A percentile compares a stretch with the other conserved stretches of the same genome.
Evolutionary conservation across 371 early-diverging fungal genomes (phyloP).

Genomic region (Mortierella polycephala): DNA sequence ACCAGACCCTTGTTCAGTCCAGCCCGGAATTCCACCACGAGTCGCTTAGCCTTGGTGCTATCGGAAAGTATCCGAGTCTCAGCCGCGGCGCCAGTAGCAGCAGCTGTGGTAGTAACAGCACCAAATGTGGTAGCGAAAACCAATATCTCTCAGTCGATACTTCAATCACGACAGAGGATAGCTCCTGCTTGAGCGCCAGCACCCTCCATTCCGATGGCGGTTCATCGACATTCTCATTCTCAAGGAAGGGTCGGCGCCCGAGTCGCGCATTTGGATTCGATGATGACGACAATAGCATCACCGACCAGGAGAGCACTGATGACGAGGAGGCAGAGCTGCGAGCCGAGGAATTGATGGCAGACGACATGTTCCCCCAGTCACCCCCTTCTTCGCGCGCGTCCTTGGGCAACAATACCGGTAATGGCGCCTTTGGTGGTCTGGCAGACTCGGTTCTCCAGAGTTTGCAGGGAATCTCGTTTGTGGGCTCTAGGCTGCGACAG

Average conservation of each 20-base stretch:
- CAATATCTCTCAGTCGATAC: too few species aligned
- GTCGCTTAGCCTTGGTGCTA: too few species aligned
- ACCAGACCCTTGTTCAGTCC: not conserved
- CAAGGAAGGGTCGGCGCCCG: not conserved
- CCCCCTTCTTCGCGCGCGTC: not conserved
- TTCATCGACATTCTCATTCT: not conserved
- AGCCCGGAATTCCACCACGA: too few species aligned
- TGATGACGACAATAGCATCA: slow-evolving; percentile 22
- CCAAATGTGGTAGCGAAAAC: too few species aligned
- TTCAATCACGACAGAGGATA: not conserved
- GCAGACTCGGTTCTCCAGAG: slow-evolving; percentile 1
- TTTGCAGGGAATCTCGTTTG: not conserved
- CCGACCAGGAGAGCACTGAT: slow-evolving; percentile 30
- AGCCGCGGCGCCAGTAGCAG: too few species aligned
- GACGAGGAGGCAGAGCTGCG: slow-evolving; percentile 49
- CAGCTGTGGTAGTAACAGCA: too few species aligned
- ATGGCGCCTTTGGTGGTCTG: not conserved
- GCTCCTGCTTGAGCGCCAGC: not conserved
- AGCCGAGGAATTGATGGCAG: slow-evolving; percentile 43
- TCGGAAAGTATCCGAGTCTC: too few species aligned
- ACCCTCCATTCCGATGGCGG: not conserved
- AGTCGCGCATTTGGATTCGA: not conserved
- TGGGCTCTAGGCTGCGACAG: not conserved
- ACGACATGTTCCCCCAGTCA: slow-evolving; percentile 20
- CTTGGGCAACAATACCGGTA: not conserved